Evolutionary conservation across 192 early-diverging fungal species (phyloP).

Genomic region (Gryganskiella cystojenkinii): DNA sequence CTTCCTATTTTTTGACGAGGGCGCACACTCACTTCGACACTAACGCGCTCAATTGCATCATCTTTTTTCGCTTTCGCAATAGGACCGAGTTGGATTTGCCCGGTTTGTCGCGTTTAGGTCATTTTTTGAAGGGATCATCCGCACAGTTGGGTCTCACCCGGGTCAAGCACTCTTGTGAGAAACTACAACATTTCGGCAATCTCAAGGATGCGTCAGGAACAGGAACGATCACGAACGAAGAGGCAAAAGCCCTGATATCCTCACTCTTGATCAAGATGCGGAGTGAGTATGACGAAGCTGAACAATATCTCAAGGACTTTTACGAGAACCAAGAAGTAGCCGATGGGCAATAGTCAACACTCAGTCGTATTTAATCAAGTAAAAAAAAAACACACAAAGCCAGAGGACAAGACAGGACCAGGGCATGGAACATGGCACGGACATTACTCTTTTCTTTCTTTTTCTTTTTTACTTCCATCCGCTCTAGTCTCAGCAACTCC

Average conservation of each 20-base stretch:
- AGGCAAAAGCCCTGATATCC: constrained; percentile 67
- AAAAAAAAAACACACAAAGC: neutral
- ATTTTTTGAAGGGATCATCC: constrained; percentile 94
- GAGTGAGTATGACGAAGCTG: constrained; percentile 78
- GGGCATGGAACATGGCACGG: neutral
- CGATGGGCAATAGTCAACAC: neutral
- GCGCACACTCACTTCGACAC: no score
- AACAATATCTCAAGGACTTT: constrained; percentile 73
- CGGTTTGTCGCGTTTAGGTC: constrained; percentile 82
- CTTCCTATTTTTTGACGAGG: no score
- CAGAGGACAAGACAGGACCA: neutral
- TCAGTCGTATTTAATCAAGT: neutral
- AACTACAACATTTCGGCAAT: constrained; percentile 89
- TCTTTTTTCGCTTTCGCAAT: neutral
- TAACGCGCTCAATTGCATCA: no score
- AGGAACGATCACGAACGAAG: constrained; percentile 59
- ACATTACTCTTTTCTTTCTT: neutral
- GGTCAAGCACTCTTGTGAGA: constrained; percentile 85
- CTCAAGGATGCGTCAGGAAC: constrained; percentile 63
- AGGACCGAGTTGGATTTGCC: constrained; percentile 69
- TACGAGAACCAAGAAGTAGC: constrained; percentile 62
- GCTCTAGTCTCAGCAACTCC: no score
- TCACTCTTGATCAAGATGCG: constrained; percentile 67
- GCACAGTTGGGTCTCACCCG: constrained; percentile 85
- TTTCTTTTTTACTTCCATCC: neutral